Conservation (phyloP, 495 filamentous ascomycete species). For the Mytilinidion resinicola region DNA sequence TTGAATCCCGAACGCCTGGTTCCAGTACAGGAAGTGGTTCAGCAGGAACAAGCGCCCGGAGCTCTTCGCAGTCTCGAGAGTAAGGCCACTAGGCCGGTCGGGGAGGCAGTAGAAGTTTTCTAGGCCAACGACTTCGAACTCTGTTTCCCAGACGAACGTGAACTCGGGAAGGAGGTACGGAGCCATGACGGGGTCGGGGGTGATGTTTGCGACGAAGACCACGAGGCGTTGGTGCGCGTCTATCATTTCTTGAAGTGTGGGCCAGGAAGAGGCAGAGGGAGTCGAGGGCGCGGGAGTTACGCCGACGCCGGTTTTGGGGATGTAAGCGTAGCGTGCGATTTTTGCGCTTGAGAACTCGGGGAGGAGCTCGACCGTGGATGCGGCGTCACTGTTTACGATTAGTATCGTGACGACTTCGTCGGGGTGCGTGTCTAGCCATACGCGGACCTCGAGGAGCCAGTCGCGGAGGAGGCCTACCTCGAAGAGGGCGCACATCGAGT, state of each 20-base stretch:
- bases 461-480: slow-evolving; percentile 30
- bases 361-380: slow-evolving; percentile 17
- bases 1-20: slow-evolving; percentile 28
- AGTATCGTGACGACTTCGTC: slow-evolving; percentile 36
- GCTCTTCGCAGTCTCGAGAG: slow-evolving; percentile 1
- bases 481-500: slow-evolving; percentile 30
- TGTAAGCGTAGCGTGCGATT: slow-evolving; percentile 29
- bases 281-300: slow-evolving; percentile 45
- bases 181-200: slow-evolving; percentile 21
- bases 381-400: slow-evolving; percentile 30
- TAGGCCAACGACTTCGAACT: slow-evolving; percentile 26
- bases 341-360: slow-evolving; percentile 28
- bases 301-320: slow-evolving; percentile 6
- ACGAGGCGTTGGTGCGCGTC: slow-evolving; percentile 27
- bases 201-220: slow-evolving; percentile 27
- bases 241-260: slow-evolving; percentile 32
- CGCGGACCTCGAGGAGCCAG: slow-evolving; percentile 31
- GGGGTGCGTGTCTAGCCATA: slow-evolving; percentile 33
- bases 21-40: slow-evolving; percentile 35
- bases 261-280: slow-evolving; percentile 24
- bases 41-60: slow-evolving; percentile 30
- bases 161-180: slow-evolving; percentile 37
- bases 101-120: slow-evolving; percentile 28
- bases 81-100: slow-evolving; percentile 11
- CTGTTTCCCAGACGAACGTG: slow-evolving; percentile 35